Evolutionary conservation across 192 early-diverging fungal species (phyloP).

Genomic region (Dimargaris verticillata): DNA sequence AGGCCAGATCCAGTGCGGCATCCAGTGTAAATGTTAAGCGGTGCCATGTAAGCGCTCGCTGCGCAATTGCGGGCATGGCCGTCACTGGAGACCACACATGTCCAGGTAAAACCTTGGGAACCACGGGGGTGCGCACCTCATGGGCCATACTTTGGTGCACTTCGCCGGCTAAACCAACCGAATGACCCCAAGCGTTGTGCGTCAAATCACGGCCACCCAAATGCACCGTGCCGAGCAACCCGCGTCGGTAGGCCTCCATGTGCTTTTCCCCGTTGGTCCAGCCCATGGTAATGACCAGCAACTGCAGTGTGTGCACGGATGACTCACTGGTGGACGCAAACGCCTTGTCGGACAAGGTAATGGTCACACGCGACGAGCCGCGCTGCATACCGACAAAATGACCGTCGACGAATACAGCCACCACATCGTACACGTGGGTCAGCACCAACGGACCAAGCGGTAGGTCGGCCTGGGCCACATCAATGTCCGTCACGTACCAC

Average conservation of each 20-base stretch:
- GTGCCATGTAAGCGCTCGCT: conserved; percentile 6
- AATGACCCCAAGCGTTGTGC: conserved; percentile 15
- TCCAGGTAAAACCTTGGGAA: no score
- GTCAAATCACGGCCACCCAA: conserved; percentile 23
- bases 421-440: conserved; percentile 21
- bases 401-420: conserved; percentile 17
- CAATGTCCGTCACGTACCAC: conserved; percentile 23
- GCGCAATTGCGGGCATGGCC: background rate
- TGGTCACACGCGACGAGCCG: background rate
- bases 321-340: background rate
- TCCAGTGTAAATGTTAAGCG: background rate
- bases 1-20: background rate
- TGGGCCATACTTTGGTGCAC: background rate
- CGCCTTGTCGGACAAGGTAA: background rate
- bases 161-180: conserved; percentile 16
- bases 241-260: conserved; percentile 23
- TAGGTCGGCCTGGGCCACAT: conserved; percentile 11
- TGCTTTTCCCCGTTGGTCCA: conserved; percentile 20
- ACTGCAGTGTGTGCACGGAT: conserved; percentile 10
- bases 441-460: conserved; percentile 14
- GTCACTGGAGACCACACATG: no score
- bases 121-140: background rate
- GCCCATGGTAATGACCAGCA: conserved; percentile 27
- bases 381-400: conserved; percentile 14
- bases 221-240: conserved; percentile 18